Conservation (phyloP, 768 basidiomycete species). For the Heimioporus sp. region DNA sequence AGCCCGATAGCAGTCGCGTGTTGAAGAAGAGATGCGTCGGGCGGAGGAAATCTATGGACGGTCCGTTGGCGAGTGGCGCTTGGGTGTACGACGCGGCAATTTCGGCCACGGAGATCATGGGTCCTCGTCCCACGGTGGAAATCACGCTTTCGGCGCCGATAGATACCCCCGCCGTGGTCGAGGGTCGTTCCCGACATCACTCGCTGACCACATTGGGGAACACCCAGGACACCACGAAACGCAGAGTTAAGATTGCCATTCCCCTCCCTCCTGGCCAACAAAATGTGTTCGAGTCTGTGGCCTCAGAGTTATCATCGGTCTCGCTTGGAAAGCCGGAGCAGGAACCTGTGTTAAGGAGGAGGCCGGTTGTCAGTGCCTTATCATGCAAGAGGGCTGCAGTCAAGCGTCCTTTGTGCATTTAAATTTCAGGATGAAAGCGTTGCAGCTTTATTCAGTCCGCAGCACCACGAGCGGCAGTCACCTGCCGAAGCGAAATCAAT, state of each 20-base stretch:
- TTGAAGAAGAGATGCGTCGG: conserved; percentile 59
- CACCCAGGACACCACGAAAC: conserved; percentile 2
- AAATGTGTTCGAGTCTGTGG: not conserved
- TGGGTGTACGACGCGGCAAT: conserved; percentile 56
- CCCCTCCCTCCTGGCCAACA: conserved; percentile 9
- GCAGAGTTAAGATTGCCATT: conserved; percentile 18
- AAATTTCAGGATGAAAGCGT: not conserved
- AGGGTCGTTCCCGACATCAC: conserved; percentile 21
- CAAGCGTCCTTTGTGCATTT: conserved; percentile 20
- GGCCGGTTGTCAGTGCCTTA: conserved; percentile 5
- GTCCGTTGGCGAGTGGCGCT: conserved; percentile 26
- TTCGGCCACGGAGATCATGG: conserved; percentile 39
- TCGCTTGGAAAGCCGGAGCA: not conserved
- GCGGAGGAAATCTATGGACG: conserved; percentile 44
- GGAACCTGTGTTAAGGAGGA: not conserved
- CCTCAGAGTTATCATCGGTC: not conserved
- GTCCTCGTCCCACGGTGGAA: conserved; percentile 17
- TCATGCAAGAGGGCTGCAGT: conserved; percentile 5
- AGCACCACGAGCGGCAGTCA: too few species aligned
- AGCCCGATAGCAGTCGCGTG: conserved; percentile 26
- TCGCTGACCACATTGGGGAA: conserved; percentile 24
- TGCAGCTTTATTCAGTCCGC: too few species aligned
- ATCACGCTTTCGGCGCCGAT: conserved; percentile 16
- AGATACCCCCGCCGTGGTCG: not conserved
- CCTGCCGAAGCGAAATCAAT: too few species aligned